Percentiles rank a stretch among this genome's conserved stretches.
Evolutionary conservation across 2,329 filamentous ascomycete species (phyloP).

Genomic region (Sporothrix mexicana): DNA sequence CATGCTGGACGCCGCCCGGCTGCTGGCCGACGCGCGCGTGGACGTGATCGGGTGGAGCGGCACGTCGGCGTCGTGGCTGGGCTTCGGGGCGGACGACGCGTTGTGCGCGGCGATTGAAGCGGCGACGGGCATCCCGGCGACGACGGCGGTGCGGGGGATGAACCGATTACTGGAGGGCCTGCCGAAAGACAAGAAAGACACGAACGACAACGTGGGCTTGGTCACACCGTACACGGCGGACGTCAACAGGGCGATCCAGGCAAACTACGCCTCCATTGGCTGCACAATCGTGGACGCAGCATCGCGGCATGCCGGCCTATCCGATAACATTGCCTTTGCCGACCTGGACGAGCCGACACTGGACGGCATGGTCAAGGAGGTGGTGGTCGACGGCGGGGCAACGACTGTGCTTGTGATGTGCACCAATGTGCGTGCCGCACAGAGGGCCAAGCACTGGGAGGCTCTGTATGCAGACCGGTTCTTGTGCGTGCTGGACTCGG

Average conservation of each 20-base stretch:
- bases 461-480: conserved; percentile 35
- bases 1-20: conserved; percentile 45
- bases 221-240: conserved; percentile 52
- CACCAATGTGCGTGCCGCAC: conserved; percentile 51
- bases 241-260: conserved; percentile 48
- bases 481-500: conserved; percentile 48
- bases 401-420: conserved; percentile 50
- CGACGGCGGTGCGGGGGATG: conserved; percentile 50
- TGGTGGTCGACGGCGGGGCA: conserved; percentile 41
- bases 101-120: conserved; percentile 48
- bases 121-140: conserved; percentile 47
- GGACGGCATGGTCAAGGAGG: conserved; percentile 39
- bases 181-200: conserved; percentile 41
- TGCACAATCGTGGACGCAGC: conserved; percentile 44
- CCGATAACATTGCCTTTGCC: conserved; percentile 49
- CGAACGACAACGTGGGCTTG: conserved; percentile 44
- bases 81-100: conserved; percentile 49
- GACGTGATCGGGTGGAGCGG: conserved; percentile 50
- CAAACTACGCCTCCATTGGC: conserved; percentile 46
- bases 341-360: conserved; percentile 42
- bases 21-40: conserved; percentile 48
- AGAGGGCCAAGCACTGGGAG: conserved; percentile 49
- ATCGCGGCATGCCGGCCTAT: conserved; percentile 24
- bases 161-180: conserved; percentile 38
- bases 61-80: conserved; percentile 48